Evolutionary conservation across 495 filamentous ascomycete genomes (phyloP), one percentile per base, ranked within the genome.

Genomic region (Penicillium desertorum): DNA sequence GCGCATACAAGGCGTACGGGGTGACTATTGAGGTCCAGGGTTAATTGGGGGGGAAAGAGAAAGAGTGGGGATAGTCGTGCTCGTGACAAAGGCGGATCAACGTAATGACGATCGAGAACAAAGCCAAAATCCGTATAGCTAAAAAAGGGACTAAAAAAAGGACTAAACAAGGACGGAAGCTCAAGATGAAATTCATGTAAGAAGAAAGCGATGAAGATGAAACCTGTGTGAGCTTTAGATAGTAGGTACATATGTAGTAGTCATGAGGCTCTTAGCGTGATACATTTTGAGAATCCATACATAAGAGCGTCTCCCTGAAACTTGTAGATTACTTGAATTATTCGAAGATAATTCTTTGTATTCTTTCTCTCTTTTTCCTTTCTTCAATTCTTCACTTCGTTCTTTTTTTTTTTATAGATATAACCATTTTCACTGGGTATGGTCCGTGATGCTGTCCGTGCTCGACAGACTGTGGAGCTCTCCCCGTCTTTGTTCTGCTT

Each of bases 371-470:
- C 6, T 37, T 51, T 8, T n/a, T 12, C 12, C 2, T 29, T 19
- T 30, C 27, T n/a, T 27, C 5, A 16, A 0, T 45, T 45, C 12
- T 47, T 30, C 6, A 30, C 16, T 11, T 45, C 12, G 17, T 30
- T 30, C n/a, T 37, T 2, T 37, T 1, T 37, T 14, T 9, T 12
- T 36, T 36, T 37, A 37, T 37, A 37, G 36, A 36, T 36, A 36
- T 36, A n/a, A 16, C 10, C 10, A 11, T 45, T 29, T n/a, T n/a
- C 22, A 29, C 49, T 52, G 56, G 54, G 22, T 3, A 23, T 23
- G 22, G 66, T 67, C 65, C 68, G 66, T 71, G 68, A 59, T 37
- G 55, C 42, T 63, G 68, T 71, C 68, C 56, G 68, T 71, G 68
- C 68, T 68, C 19, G 17, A 44, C 30, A 36, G 45, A 11, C 49